phyloP scores from a whole-genome alignment of 495 filamentous ascomycete species.

The Neurospora tetrasperma region DNA sequence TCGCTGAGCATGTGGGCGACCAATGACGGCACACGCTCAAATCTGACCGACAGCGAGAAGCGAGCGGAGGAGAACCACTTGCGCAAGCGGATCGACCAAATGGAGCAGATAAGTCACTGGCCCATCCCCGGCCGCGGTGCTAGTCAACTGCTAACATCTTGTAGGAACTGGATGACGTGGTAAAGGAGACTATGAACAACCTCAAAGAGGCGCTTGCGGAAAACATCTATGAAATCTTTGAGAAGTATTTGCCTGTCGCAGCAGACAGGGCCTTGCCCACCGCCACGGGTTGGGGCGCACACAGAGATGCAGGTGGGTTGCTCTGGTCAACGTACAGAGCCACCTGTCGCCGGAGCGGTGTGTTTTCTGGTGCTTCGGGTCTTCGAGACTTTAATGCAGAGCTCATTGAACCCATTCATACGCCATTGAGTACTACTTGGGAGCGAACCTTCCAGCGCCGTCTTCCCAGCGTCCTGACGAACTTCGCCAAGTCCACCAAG shows the following conservation, averaged over 20 bases:
- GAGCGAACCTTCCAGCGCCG: conserved; percentile 42
- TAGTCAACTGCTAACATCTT: neutral
- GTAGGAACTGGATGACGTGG: conserved; percentile 26
- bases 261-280: conserved; percentile 27
- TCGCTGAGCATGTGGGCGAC: conserved; percentile 49
- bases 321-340: conserved; percentile 53
- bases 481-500: conserved; percentile 5
- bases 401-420: conserved; percentile 32
- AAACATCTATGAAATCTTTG: conserved; percentile 38
- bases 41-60: conserved; percentile 34
- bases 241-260: conserved; percentile 17
- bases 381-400: conserved; percentile 40
- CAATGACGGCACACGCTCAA: conserved; percentile 33
- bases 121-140: neutral
- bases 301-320: conserved; percentile 36
- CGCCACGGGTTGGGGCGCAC: conserved; percentile 40
- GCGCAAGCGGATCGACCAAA: conserved; percentile 27
- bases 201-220: conserved; percentile 31
- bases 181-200: conserved; percentile 21
- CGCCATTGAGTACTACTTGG: conserved; percentile 26
- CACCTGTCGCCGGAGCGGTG: conserved; percentile 38
- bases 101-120: conserved; percentile 35
- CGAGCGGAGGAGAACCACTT: conserved; percentile 31
- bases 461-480: conserved; percentile 14
- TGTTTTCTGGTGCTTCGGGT: conserved; percentile 25